A percentile compares a stretch with the other conserved stretches of the same genome.
phyloP scores from a whole-genome alignment of 768 basidiomycete species.

The Pleurotus djamor region DNA sequence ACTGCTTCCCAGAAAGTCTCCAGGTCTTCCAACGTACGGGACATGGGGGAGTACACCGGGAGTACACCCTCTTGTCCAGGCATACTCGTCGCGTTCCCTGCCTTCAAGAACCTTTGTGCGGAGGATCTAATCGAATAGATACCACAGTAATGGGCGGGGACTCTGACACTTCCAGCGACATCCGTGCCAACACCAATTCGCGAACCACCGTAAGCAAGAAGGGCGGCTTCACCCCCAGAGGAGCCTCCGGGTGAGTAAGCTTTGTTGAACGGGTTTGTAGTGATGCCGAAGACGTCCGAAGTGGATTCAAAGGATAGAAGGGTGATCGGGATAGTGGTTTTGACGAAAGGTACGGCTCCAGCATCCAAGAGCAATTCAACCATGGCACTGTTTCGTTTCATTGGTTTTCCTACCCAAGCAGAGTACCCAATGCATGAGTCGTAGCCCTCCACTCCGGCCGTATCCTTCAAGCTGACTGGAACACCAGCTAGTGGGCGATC shows the following conservation, averaged over 20 bases:
- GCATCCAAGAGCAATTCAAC: conserved; percentile 54
- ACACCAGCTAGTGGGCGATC: conserved; percentile 48
- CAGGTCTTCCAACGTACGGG: conserved; percentile 56
- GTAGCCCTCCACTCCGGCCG: conserved; percentile 49
- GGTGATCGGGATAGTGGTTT: conserved; percentile 63
- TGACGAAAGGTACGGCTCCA: conserved; percentile 65
- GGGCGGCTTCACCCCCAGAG: conserved; percentile 64
- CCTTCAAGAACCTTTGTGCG: conserved; percentile 43
- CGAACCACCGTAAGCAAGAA: conserved; percentile 59
- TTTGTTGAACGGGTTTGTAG: conserved; percentile 59
- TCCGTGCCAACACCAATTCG: conserved; percentile 68
- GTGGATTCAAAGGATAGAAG: conserved; percentile 57
- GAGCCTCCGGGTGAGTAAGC: conserved; percentile 63
- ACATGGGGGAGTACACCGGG: conserved; percentile 57
- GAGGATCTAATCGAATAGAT: conserved; percentile 57
- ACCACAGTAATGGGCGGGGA: conserved; percentile 66
- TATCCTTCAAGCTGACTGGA: conserved; percentile 57
- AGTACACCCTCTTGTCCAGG: conserved; percentile 62
- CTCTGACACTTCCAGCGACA: conserved; percentile 66
- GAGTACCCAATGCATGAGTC: conserved; percentile 64
- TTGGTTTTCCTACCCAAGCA: conserved; percentile 40
- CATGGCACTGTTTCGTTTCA: conserved; percentile 43
- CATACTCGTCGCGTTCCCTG: conserved; percentile 40
- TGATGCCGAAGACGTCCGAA: conserved; percentile 58
- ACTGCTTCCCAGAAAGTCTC: conserved; percentile 63